phyloP scores from a whole-genome alignment of 805 yeast genomes.

The Kazachstania martiniae region DNA sequence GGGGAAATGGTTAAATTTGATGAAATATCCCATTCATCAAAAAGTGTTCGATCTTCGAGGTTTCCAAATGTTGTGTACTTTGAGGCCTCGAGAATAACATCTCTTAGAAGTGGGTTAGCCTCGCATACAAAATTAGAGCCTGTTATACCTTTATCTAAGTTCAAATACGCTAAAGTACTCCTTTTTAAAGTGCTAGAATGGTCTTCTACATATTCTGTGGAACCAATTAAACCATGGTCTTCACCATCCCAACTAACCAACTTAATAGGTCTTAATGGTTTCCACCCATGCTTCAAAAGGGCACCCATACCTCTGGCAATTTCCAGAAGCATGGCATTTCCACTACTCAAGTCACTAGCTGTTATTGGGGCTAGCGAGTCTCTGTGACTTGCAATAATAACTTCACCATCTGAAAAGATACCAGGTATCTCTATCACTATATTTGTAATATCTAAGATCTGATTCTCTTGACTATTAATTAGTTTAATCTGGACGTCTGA shows the following conservation, averaged over 20 bases:
- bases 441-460: conserved; percentile 36
- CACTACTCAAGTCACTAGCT: conserved; percentile 41
- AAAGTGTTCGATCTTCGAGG: conserved; percentile 31
- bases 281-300: conserved; percentile 46
- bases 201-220: conserved; percentile 69
- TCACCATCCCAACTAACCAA: conserved; percentile 79
- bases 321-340: conserved; percentile 40
- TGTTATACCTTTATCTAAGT: conserved; percentile 37
- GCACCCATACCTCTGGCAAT: conserved; percentile 40
- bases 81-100: conserved; percentile 36
- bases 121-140: conserved; percentile 40
- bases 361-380: conserved; percentile 43
- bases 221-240: conserved; percentile 61
- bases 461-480: conserved; percentile 33
- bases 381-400: conserved; percentile 46
- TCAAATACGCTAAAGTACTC: conserved; percentile 45
- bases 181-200: conserved; percentile 34
- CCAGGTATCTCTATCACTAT: conserved; percentile 49
- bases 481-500: conserved; percentile 26
- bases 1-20: conserved; percentile 30
- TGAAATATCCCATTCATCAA: conserved; percentile 36
- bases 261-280: conserved; percentile 57
- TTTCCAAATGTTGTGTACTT: conserved; percentile 34
- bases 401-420: conserved; percentile 38
- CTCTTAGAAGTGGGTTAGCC: conserved; percentile 48